Conservation (phyloP, 352 stramenopile species). For the Phytophthora foliorum region DNA sequence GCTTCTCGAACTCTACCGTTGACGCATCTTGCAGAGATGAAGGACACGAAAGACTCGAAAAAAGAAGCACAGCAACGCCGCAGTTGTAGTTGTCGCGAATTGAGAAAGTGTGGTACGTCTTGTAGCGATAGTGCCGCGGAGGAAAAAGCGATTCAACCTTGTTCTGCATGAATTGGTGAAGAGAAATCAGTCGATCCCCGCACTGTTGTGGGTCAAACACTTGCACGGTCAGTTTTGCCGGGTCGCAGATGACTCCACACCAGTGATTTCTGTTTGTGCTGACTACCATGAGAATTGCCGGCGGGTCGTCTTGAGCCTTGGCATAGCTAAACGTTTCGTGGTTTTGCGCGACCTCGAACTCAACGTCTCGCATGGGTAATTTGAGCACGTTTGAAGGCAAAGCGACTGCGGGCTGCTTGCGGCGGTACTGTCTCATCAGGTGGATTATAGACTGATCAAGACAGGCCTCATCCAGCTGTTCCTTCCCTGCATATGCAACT, state of each 20-base stretch:
- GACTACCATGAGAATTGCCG: background rate
- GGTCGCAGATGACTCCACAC: conserved; percentile 5
- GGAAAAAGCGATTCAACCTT: background rate
- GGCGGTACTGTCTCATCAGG: background rate
- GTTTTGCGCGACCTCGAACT: background rate
- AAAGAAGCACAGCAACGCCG: conserved; percentile 1
- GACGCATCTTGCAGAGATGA: background rate
- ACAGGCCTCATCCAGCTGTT: conserved; percentile 4
- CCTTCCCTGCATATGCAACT: background rate
- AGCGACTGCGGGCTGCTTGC: background rate
- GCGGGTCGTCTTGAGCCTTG: background rate
- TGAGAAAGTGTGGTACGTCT: conserved; percentile 1
- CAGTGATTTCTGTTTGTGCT: conserved; percentile 1
- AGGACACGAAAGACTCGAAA: conserved; percentile 17
- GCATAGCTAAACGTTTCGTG: background rate
- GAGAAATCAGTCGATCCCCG: background rate
- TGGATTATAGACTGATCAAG: background rate
- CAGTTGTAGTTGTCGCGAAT: conserved; percentile 12
- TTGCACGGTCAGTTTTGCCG: background rate
- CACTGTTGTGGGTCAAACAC: conserved; percentile 11
- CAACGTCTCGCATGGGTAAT: background rate
- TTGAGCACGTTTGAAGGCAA: conserved; percentile 5
- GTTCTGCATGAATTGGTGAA: background rate
- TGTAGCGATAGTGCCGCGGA: background rate
- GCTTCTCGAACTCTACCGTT: conserved; percentile 2